Base-by-base conservation (phyloP, 345 rosid genomes). In the Cardamine resedifolia region DNA sequence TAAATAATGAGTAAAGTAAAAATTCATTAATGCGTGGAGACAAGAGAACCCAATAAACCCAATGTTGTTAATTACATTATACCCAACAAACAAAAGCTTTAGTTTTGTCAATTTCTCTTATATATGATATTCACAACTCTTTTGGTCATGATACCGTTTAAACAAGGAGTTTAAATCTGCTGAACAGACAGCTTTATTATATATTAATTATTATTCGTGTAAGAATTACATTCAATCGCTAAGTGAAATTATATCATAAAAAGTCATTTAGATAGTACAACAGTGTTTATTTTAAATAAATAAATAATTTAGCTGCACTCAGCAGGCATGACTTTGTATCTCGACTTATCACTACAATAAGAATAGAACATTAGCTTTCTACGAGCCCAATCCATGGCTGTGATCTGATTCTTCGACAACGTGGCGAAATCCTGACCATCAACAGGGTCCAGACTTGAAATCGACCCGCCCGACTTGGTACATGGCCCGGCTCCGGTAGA, bases 361-460 rank as follows among this genome's bases (percentile, higher is more conserved):
- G 97, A 87, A 79, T 93, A 93, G 64, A 87, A 87, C 97, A 93
- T 90, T 62, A 87, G 87, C 77, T 90, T 93, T 52, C 90, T 87
- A 67, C 98, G 70, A 21, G 97, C 96, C 97, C 97, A 90, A 51
- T 84, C 84, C 96, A 89, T 80, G 30, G 89, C 97, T n/a, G 47
- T 14, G 12, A 49, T 75, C 72, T 93, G 98, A 59, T 87, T 85
- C 45, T 79, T 78, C 1, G 98, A 87, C 31, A 93, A 78, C 21
- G 71, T 73, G 30, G 60, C 82, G 19, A 93, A 89, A 41, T 84
- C 85, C 41, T 78, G 84, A 18, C 98, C 96, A 12, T 80, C 85
- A 23, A 88, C 88, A 3, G 98, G 98, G 74, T 93, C 97, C 53
- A 74, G 34, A 41, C 84, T 81, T 3, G 93, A 81, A 50, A 84